Conservation (phyloP, 768 basidiomycete species). For the Cytidiella melzeri region DNA sequence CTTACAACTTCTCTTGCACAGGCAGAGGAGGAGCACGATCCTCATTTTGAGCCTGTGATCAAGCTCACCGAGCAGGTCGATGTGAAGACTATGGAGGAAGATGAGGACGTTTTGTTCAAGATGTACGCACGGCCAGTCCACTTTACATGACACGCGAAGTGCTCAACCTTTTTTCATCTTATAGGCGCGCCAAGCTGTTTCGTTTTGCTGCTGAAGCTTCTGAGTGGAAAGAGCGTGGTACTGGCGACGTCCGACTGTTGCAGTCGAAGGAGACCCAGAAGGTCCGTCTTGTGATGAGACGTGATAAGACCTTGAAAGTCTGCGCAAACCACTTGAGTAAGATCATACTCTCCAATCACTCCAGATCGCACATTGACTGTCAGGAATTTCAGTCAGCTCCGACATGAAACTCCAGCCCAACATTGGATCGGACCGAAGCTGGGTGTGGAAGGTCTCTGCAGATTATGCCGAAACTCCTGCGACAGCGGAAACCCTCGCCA, state of each 20-base stretch:
- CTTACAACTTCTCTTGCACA: constrained; percentile 12
- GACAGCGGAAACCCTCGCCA: constrained; percentile 92
- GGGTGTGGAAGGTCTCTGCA: constrained; percentile 97
- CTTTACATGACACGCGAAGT: constrained; percentile 11
- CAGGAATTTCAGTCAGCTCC: constrained; percentile 56
- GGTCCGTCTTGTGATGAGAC: constrained; percentile 95
- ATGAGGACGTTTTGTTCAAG: constrained; percentile 92
- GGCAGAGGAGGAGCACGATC: constrained; percentile 74
- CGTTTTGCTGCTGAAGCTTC: constrained; percentile 71
- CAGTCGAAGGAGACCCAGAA: constrained; percentile 87
- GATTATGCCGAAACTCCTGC: constrained; percentile 91
- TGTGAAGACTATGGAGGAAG: constrained; percentile 91
- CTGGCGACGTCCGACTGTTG: constrained; percentile 91
- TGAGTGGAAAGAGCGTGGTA: constrained; percentile 99
- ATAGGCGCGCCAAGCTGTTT: constrained; percentile 97
- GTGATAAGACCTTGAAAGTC: constrained; percentile 99
- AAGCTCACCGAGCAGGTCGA: constrained; percentile 94
- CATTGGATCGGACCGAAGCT: constrained; percentile 97
- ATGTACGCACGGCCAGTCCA: constrained; percentile 57
- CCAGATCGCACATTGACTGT: not conserved
- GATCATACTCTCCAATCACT: constrained; percentile 16
- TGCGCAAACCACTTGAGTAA: constrained; percentile 96
- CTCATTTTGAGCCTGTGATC: constrained; percentile 94
- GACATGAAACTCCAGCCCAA: constrained; percentile 97
- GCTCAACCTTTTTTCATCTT: constrained; percentile 10